phyloP scores from a whole-genome alignment of 1,284 basidiomycete species.

The Apiotrichum veenhuisii region DNA sequence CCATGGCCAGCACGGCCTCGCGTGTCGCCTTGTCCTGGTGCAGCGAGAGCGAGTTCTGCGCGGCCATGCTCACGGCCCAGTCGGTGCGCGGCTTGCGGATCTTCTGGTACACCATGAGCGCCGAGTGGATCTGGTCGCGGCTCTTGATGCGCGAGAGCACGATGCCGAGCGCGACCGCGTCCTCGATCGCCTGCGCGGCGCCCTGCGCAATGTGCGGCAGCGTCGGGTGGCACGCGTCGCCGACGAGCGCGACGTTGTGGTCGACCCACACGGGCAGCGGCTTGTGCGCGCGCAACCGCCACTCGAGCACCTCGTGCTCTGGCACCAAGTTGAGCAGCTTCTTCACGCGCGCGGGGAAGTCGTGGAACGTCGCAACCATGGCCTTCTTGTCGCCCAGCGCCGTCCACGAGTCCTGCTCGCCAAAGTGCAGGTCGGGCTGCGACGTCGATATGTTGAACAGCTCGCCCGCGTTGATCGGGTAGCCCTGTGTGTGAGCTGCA shows the following conservation, averaged over 20 bases:
- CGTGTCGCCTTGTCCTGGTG: slow-evolving; percentile 33
- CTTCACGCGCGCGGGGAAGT: slow-evolving; percentile 41
- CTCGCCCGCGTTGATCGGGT: slow-evolving; percentile 42
- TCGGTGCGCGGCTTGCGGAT: slow-evolving; percentile 47
- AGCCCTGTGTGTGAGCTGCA: slow-evolving; percentile 24
- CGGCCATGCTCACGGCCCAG: slow-evolving; percentile 39
- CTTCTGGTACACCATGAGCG: slow-evolving; percentile 42
- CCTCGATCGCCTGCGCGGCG: slow-evolving; percentile 48
- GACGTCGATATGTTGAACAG: slow-evolving; percentile 47
- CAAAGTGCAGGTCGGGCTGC: slow-evolving; percentile 44
- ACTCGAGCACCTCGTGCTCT: slow-evolving; percentile 44
- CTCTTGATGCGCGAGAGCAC: slow-evolving; percentile 38
- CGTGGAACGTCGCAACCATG: slow-evolving; percentile 39
- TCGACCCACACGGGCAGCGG: slow-evolving; percentile 43
- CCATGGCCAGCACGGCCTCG: slow-evolving; percentile 25
- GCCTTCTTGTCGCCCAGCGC: slow-evolving; percentile 40
- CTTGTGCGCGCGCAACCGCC: slow-evolving; percentile 44
- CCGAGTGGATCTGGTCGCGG: slow-evolving; percentile 39
- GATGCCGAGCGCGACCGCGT: slow-evolving; percentile 42
- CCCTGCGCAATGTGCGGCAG: slow-evolving; percentile 44
- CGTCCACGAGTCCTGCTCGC: slow-evolving; percentile 40
- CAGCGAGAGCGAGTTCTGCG: slow-evolving; percentile 41
- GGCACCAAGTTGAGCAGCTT: slow-evolving; percentile 41
- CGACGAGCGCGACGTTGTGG: slow-evolving; percentile 30
- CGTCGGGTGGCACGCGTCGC: slow-evolving; percentile 40